Evolutionary conservation across 306 rosid genomes (phyloP).

Genomic region (Echinosophora koreensis): DNA sequence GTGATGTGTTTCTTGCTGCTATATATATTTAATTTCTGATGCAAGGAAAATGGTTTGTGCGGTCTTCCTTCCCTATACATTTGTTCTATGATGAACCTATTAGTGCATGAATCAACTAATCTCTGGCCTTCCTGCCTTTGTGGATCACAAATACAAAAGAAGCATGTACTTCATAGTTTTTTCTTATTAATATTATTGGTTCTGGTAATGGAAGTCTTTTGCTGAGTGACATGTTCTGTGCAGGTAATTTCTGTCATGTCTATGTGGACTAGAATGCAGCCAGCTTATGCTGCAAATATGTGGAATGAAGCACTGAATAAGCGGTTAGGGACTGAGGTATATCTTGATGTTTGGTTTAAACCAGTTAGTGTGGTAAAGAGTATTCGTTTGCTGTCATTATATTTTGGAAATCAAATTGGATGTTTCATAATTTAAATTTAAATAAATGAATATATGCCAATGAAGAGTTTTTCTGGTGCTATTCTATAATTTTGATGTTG

Average conservation of each 20-base stretch:
- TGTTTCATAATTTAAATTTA: neutral
- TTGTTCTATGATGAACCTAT: neutral
- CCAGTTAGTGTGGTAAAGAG: neutral
- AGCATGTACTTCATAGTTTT: neutral
- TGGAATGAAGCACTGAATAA: constrained; percentile 99
- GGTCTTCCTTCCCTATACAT: neutral
- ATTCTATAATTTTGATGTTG: neutral
- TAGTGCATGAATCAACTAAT: neutral
- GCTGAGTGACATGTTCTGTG: constrained; percentile 43
- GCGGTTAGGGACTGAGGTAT: constrained; percentile 94
- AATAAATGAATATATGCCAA: neutral
- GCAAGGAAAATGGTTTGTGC: neutral
- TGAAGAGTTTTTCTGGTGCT: constrained; percentile 25
- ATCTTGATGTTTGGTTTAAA: neutral
- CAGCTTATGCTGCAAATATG: constrained; percentile 98
- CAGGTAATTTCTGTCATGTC: constrained; percentile 99
- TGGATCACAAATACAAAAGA: neutral
- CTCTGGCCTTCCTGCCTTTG: neutral
- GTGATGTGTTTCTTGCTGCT: neutral
- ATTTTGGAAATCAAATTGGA: neutral
- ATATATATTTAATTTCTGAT: neutral
- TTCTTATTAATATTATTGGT: neutral
- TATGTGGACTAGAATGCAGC: constrained; percentile 98
- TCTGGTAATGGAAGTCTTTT: constrained; percentile 13
- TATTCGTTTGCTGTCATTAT: neutral